Conservation (phyloP, 2,329 filamentous ascomycete species). For the Diaporthe sp. region DNA sequence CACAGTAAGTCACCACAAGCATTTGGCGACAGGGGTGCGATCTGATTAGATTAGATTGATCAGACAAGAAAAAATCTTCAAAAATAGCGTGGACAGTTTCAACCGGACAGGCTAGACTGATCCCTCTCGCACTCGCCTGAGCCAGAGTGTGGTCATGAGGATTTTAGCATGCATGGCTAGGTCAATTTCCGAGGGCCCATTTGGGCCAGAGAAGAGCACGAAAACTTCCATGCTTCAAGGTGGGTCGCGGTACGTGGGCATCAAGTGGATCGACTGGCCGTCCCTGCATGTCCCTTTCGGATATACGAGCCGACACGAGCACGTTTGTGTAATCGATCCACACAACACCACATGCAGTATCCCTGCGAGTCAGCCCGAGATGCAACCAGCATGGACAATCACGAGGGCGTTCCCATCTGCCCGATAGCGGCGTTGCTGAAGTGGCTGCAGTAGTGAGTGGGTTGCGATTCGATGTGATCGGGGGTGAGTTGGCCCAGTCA, state of each 20-base stretch:
- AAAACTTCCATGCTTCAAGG: background rate
- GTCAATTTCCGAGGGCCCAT: constrained; percentile 18
- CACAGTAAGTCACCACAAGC: background rate
- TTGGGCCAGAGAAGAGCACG: background rate
- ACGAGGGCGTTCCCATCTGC: background rate
- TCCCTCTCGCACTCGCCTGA: constrained; percentile 5
- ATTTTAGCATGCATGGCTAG: background rate
- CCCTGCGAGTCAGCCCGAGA: constrained; percentile 1
- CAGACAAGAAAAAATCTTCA: constrained; percentile 31
- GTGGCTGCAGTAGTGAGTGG: constrained; percentile 6
- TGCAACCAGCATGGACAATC: background rate
- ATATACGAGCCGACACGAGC: constrained; percentile 16
- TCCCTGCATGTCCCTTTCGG: constrained; percentile 11
- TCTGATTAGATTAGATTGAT: constrained; percentile 37
- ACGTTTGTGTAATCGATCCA: background rate
- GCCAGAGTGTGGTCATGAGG: background rate
- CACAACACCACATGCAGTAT: background rate
- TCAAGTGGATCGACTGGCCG: background rate
- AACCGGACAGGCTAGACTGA: background rate
- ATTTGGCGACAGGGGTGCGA: background rate
- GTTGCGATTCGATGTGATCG: constrained; percentile 1
- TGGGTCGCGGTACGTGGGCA: background rate
- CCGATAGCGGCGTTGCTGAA: constrained; percentile 1
- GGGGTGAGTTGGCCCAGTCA: background rate
- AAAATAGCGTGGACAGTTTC: background rate